phyloP scores from a whole-genome alignment of 176 grass and related monocot genomes.

The Oryza punctata region DNA sequence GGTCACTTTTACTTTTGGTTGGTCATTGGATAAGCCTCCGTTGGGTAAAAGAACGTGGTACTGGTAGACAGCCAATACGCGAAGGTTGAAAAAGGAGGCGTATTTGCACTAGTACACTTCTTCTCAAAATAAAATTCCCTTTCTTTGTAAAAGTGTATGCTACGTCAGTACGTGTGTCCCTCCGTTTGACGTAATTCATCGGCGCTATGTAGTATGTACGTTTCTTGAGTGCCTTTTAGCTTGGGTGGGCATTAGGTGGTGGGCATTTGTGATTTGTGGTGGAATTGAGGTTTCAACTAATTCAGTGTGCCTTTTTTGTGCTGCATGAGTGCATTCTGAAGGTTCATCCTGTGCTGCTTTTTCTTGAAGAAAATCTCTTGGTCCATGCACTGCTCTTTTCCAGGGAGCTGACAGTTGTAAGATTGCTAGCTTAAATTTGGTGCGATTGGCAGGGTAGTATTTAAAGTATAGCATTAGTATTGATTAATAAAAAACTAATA shows the following conservation, averaged over 20 bases:
- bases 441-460: too few species aligned
- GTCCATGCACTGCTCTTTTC: not conserved
- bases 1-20: not conserved
- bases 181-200: not conserved
- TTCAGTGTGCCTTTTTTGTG: constrained; percentile 10
- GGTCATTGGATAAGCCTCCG: not conserved
- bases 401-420: not conserved
- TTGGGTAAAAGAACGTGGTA: not conserved
- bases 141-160: not conserved
- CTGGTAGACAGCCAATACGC: not conserved
- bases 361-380: constrained; percentile 3
- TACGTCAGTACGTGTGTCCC: not conserved
- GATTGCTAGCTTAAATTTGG: not conserved
- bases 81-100: not conserved
- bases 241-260: constrained; percentile 55
- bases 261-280: constrained; percentile 9
- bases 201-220: too few species aligned
- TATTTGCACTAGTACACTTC: not conserved
- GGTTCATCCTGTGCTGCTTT: not conserved
- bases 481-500: too few species aligned
- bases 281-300: constrained; percentile 59
- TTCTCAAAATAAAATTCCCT: not conserved
- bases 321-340: not conserved
- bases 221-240: not conserved
- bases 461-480: too few species aligned